Base-by-base conservation (phyloP, 2,329 filamentous ascomycete species). In the Neonectria sp. region DNA sequence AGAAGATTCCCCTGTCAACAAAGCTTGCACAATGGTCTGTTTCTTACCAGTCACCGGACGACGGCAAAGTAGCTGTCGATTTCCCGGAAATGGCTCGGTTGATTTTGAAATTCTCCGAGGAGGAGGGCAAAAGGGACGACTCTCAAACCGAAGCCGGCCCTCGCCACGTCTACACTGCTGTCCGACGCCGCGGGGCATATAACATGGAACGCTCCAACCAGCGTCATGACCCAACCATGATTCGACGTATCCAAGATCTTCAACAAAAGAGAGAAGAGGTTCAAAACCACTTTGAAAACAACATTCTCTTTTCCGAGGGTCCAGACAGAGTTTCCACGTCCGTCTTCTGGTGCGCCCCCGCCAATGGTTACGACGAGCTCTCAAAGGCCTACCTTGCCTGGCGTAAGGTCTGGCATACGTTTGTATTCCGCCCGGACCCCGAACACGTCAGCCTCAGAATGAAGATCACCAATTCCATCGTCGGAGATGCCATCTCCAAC, bases 371-470 rank as follows among this genome's bases (percentile, higher is more conserved):
- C 27, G 69, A 70, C 25, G 65, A 64, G 35, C 29, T 73, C 12
- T 58, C 55, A 8, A 62, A 64, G 40, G 45, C 31, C 25, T 73
- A 69, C 29, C 43, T 73, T 2, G 59, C 67, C 15, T 73, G 65
- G 67, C 64, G 71, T n/a, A 65, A 60, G 49, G 27, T 68, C 31
- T 73, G 71, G 69, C 46, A 68, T 61, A 12, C 15, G 21, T 60
- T 51, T 17, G 59, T 66, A 17, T 57, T 71, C 61, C 57, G 55
- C 27, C 11, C 37, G 9, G 40, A 25, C 24, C 4, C 56, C 13
- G 27, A 48, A 17, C 6, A 29, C 48, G 21, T 37, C 35, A 17
- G 35, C 6, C 13, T 21, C 21, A n/a, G 4, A 8, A 6, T 8
- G 15, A 21, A 17, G 21, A 45, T 46, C 11, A 17, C 40, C 21